Evolutionary conservation across 352 stramenopile genomes (phyloP), one percentile per base, ranked within the genome.

Genomic region (Globisporangium yorkense): DNA sequence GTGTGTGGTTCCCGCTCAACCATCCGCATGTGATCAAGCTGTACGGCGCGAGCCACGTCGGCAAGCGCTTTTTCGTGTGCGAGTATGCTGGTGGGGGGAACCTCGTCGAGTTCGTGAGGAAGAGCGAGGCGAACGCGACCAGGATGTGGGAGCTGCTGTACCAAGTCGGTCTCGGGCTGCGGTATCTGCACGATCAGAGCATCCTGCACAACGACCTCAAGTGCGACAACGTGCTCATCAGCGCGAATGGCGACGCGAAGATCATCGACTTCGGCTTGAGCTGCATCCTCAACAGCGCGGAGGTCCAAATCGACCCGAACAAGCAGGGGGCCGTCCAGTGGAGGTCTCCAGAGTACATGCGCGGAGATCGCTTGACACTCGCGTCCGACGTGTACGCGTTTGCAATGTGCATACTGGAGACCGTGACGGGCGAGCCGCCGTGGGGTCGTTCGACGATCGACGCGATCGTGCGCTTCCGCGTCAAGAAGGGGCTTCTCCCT

Each of bases 241-340:
- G 24, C 7, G 31, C 21, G 2, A 49, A 52, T 5, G 35, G 21
- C 12, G 13, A 29, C 7, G 43, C 53, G 13, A 45, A 45, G 21
- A 31, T 61, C 12, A 51, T 48, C 4, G 59, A 65, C 48, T 65
- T 65, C 35, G 59, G 45, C 9, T n/a, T 65, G 27, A 61, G 52
- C 15, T 57, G 44, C 5, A 48, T 60, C 18, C 54, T 44, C 5
- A 54, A 60, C 20, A 65, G 48, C 18, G 33, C 33, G 4, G 33
- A 56, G 13, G 6, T 56, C 8, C 20, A n/a, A 6, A 20, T 56
- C 20, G 40, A 44, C 9, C 18, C 9, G 7, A 37, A 59, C 43
- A 35, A 12, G 15, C 5, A 51, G 33, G 59, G 47, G 15, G 43
- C 18, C 37, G 8, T 37, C 12, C 33, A 54, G n/a, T 51, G 45